A percentile compares a stretch with the other conserved stretches of the same genome.
phyloP scores from a whole-genome alignment of 352 stramenopile species.

The Phytophthora lateralis region DNA sequence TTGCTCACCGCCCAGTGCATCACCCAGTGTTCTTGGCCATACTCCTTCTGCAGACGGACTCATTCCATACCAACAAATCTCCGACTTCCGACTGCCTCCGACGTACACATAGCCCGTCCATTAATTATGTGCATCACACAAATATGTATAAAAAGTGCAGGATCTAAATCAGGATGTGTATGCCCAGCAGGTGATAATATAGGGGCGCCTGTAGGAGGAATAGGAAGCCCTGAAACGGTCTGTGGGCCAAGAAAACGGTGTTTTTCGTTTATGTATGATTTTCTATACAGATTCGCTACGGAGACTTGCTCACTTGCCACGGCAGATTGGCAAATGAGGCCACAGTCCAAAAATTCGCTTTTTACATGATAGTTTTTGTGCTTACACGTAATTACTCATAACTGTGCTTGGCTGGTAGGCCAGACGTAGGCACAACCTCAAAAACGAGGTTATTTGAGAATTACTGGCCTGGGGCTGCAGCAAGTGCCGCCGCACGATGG shows the following conservation, averaged over 20 bases:
- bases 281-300: background rate
- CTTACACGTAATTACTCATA: background rate
- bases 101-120: no score
- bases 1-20: no score
- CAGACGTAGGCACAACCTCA: background rate
- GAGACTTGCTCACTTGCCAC: background rate
- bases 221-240: background rate
- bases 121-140: no score
- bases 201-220: background rate
- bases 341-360: background rate
- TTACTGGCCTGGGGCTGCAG: no score
- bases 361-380: conserved; percentile 3
- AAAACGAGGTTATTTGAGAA: background rate
- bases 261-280: no score
- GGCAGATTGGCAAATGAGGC: background rate
- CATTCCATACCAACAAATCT: no score
- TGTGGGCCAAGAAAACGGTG: conserved; percentile 3
- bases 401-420: background rate
- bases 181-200: background rate
- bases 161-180: no score
- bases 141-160: no score
- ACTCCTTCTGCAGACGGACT: no score
- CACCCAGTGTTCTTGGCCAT: no score
- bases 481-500: background rate
- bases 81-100: no score